phyloP scores from a whole-genome alignment of 2,329 filamentous ascomycete genomes.

The Dothidotthia symphoricarpi region DNA sequence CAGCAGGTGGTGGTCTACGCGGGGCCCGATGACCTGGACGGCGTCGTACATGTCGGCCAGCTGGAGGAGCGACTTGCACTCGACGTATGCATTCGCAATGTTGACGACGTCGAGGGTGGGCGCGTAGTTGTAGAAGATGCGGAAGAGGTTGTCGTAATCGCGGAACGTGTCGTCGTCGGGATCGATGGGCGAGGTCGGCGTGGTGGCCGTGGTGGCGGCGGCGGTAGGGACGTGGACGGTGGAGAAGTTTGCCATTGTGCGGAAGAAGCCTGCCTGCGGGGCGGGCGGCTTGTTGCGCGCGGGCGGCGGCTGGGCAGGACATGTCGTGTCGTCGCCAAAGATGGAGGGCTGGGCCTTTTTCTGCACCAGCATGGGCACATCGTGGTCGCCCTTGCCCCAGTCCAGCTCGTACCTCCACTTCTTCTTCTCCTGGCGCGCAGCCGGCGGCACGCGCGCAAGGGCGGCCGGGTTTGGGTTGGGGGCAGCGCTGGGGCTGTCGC shows the following conservation, averaged over 20 bases:
- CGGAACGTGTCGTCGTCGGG: constrained; percentile 70
- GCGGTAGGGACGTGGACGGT: constrained; percentile 48
- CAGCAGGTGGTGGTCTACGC: constrained; percentile 89
- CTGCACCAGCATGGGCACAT: constrained; percentile 85
- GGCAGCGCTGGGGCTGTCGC: constrained; percentile 23
- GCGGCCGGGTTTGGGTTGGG: constrained; percentile 31
- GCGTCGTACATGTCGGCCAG: constrained; percentile 96
- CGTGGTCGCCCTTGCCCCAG: constrained; percentile 64
- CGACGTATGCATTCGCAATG: constrained; percentile 87
- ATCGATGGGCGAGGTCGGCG: constrained; percentile 53
- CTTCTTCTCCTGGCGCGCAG: constrained; percentile 50
- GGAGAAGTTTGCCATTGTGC: constrained; percentile 79
- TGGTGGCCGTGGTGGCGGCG: constrained; percentile 11
- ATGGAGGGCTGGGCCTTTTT: constrained; percentile 61
- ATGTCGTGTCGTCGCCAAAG: constrained; percentile 53
- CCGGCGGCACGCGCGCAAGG: constrained; percentile 43
- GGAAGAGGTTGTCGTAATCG: constrained; percentile 94
- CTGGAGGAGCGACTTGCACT: constrained; percentile 85
- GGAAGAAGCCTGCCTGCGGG: constrained; percentile 72
- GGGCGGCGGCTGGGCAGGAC: constrained; percentile 49
- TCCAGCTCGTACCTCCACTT: constrained; percentile 90
- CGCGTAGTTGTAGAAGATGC: constrained; percentile 91
- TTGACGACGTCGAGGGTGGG: constrained; percentile 80
- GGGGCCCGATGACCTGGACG: constrained; percentile 78
- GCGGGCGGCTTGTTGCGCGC: constrained; percentile 63